Base-by-base conservation (phyloP, 768 basidiomycete genomes). In the Kwoniella dendrophila region DNA sequence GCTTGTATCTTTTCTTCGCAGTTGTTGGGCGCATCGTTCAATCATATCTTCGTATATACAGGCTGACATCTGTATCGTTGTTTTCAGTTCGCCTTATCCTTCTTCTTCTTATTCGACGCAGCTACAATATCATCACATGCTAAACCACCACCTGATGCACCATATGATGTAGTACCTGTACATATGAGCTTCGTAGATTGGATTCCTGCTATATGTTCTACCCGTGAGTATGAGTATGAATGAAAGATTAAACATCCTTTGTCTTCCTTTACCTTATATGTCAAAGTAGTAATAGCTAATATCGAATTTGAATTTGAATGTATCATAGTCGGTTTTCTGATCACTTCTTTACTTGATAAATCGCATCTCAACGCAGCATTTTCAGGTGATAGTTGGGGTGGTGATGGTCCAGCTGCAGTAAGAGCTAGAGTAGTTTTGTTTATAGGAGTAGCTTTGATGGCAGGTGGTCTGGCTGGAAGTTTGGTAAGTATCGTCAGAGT, bases 371-470 rank as follows among this genome's bases (percentile, higher is more conserved):
- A 72, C 22, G 85, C 85, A 0, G 90, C 88, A 72, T 89, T 90
- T 2, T 74, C 75, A 11, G 68, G 68, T 16, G 73, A 77, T 51
- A 57, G 68, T 29, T 80, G 75, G 73, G 78, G 78, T 27, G 64
- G 70, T 27, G 90, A 92, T 71, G 83, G 90, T 0, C 82, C 86
- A 0, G 89, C 91, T 2, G 92, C 96, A 16, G 96, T 92, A 92
- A 83, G 90, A 65, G 95, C 95, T 5, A 82, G 94, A 30, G 80
- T 96, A 67, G 86, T 95, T 74, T 78, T 98, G 64, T 99, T 99
- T 79, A 84, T 97, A 62, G 95, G 95, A 1, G 96, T 99, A 72
- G 93, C 95, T 0, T 78, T 98, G 47, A 93, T 99, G 92, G 96
- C 96, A 1, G 95, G 96, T 7, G 96, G 96, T 0, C 77, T 98